phyloP scores from a whole-genome alignment of 257 asterid genomes.

The Petunia axillaris region DNA sequence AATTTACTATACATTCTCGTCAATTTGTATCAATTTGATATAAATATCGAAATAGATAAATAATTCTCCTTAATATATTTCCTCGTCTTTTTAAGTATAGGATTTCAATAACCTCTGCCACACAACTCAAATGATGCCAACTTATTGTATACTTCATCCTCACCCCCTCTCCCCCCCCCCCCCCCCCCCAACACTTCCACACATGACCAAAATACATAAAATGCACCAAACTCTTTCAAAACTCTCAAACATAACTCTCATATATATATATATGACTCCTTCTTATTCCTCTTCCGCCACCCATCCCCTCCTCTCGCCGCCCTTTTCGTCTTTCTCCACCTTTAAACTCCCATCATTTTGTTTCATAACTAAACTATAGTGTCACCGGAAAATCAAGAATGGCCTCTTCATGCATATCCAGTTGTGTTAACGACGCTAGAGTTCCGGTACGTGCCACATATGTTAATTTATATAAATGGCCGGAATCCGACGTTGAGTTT shows the following conservation, averaged over 20 bases:
- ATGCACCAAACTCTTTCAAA: background rate
- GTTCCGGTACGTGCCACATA: constrained; percentile 69
- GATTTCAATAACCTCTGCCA: constrained; percentile 18
- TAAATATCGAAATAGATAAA: background rate
- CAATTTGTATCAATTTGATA: too few relatives aligned
- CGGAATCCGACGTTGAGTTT: constrained; percentile 84
- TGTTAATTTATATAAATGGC: constrained; percentile 81
- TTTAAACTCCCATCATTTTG: background rate
- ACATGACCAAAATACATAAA: background rate
- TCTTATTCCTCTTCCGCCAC: background rate
- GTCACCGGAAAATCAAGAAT: constrained; percentile 9
- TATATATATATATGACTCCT: background rate
- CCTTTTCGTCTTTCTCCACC: constrained; percentile 22
- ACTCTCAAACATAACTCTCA: constrained; percentile 6
- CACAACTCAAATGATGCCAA: constrained; percentile 31
- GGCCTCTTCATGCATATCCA: constrained; percentile 59
- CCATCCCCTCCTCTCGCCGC: background rate
- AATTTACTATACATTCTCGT: too few relatives aligned
- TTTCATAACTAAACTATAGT: background rate
- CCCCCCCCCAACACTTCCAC: background rate
- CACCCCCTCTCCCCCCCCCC: background rate
- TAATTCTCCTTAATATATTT: background rate
- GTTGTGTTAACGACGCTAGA: constrained; percentile 50
- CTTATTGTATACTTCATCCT: constrained; percentile 21
- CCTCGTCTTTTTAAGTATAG: background rate